Base-by-base conservation (phyloP, 2,329 filamentous ascomycete species). In the Colletotrichum sp. region DNA sequence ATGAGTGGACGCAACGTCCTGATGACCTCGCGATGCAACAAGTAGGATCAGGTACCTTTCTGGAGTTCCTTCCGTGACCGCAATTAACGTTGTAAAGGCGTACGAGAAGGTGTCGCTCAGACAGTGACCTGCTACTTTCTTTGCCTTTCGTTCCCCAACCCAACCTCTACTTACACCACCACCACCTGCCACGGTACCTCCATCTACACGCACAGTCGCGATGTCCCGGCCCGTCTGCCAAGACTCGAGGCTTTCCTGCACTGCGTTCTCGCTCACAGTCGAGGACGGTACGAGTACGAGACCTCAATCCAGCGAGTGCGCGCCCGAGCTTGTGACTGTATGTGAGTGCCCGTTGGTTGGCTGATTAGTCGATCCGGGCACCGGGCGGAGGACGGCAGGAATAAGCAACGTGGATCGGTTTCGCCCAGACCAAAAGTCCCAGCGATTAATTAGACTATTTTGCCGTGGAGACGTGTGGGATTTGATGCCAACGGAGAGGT, bases 401-500 rank as follows among this genome's bases (percentile, higher is more conserved):
- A 75, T 68, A 74, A 75, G 74, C 74, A 69, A 60, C 39, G 70
- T 44, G 44, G 64, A 69, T 69, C 57, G 12, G 9, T 67, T 32
- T 60, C 44, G 68, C 60, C 72, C 68, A 65, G 28, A 28, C 32
- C 70, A 60, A 73, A 68, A 24, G 69, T 60, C 16, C 63, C 55
- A 30, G 18, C 13, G 57, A 39, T 55, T 60, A 30, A 71, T 75
- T 68, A 75, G 68, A 71, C 60, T 52, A 36, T 65, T 64, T 64
- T 16, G 63, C 15, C 70, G 70, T 73, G 57, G 73, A 36, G 68
- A 26, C 55, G 55, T 32, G 22, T 26, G 34, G 24, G 65, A 44
- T 15, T 13, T 18, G 34, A 16, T 34, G 36, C 57, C 55, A 28
- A 62, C 34, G 18, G 68, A 52, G 55, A 63, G 36, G 36, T 39